Conservation (phyloP, 2,329 filamentous ascomycete genomes). For the Diaporthe ilicicola region DNA sequence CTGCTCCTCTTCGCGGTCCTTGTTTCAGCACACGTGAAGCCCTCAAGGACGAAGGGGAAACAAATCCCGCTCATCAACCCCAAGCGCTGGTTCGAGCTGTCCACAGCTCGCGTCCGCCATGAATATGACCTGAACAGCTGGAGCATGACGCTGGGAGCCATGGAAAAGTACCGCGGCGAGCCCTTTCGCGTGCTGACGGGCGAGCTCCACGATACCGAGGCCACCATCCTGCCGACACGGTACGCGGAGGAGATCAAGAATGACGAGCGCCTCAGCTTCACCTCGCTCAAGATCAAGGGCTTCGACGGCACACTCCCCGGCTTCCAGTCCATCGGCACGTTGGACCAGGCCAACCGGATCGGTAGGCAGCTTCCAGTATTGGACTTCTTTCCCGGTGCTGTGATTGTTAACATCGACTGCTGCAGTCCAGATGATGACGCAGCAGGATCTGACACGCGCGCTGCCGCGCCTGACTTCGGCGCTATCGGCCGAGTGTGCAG, state of each 20-base stretch:
- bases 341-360: constrained; percentile 8
- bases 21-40: neutral
- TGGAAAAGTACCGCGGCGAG: neutral
- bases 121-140: constrained; percentile 20
- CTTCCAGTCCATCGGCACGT: neutral
- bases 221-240: neutral
- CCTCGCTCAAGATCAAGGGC: neutral
- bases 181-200: neutral
- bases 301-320: neutral
- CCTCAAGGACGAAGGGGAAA: neutral
- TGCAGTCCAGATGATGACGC: neutral
- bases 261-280: constrained; percentile 11
- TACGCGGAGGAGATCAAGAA: constrained; percentile 17
- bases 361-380: too few species aligned
- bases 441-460: constrained; percentile 17
- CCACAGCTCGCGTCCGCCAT: neutral
- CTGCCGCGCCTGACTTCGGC: constrained; percentile 1
- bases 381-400: too few species aligned
- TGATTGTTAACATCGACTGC: too few species aligned
- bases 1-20: neutral
- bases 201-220: neutral
- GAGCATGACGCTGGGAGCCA: neutral
- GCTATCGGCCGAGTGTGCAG: constrained; percentile 16
- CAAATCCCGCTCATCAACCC: neutral
- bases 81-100: constrained; percentile 5